These are phyloP conservation scores for Penstemon newberryi DNA, from an alignment of 257 asterid genomes.

Conservation along the genomic window DNA sequence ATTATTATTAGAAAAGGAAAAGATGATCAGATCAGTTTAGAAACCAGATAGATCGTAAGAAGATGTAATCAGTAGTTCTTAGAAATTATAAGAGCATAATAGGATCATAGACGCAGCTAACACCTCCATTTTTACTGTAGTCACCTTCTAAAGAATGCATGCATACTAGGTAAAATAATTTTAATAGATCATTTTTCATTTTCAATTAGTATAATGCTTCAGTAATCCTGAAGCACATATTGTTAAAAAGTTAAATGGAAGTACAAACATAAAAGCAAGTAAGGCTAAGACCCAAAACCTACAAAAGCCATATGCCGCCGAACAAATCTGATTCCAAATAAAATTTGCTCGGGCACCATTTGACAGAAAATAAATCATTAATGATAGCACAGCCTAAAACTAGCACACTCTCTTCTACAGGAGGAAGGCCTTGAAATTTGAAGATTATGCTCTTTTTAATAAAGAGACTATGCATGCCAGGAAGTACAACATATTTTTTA, in stretches of 20 bases:
- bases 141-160: background rate
- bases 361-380: too few species aligned
- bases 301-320: background rate
- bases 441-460: too few species aligned
- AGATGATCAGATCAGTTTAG: background rate
- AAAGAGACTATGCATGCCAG: too few species aligned
- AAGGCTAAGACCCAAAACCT: background rate
- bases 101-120: background rate
- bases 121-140: background rate
- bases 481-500: too few species aligned
- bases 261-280: background rate
- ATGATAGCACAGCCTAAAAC: too few species aligned
- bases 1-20: background rate
- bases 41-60: constrained; percentile 7
- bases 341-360: too few species aligned
- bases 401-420: too few species aligned
- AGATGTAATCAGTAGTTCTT: background rate
- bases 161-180: background rate
- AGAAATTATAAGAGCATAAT: background rate
- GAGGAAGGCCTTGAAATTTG: too few species aligned
- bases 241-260: background rate
- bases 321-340: background rate
- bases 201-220: background rate
- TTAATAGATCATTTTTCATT: background rate
- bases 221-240: background rate